phyloP scores from a whole-genome alignment of 345 rosid genomes.

The Adansonia digitata region DNA sequence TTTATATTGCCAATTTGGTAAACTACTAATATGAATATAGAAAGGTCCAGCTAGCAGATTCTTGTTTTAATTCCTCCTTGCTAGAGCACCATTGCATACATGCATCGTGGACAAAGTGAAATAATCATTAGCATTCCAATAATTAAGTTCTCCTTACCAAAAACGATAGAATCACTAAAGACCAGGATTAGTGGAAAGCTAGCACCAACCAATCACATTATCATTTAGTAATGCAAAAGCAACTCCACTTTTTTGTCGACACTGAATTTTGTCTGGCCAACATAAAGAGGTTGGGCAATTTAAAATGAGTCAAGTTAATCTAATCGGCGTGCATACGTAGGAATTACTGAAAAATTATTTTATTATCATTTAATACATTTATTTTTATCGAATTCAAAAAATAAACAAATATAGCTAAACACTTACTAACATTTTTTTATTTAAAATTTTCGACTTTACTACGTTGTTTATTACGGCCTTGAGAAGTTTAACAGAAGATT shows the following conservation, averaged over 20 bases:
- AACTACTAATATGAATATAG: background rate
- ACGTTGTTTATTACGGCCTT: background rate
- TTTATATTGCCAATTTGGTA: background rate
- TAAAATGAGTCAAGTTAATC: too few species aligned
- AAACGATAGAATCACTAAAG: constrained; percentile 4
- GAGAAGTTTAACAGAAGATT: background rate
- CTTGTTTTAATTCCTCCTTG: background rate
- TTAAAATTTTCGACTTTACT: background rate
- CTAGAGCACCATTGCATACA: constrained; percentile 4
- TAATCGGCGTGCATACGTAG: too few species aligned
- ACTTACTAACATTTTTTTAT: too few species aligned
- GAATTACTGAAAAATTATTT: too few species aligned
- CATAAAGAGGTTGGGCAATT: background rate
- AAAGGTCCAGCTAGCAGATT: constrained; percentile 5
- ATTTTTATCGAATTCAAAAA: too few species aligned
- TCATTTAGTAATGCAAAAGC: background rate
- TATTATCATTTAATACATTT: too few species aligned
- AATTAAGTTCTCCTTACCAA: constrained; percentile 16
- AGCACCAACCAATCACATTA: background rate
- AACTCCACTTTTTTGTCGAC: background rate
- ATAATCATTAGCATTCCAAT: constrained; percentile 16
- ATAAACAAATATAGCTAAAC: too few species aligned
- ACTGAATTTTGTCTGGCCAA: constrained; percentile 3
- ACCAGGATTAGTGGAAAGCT: background rate
- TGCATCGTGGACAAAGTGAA: constrained; percentile 18